Evolutionary conservation across 2,329 filamentous ascomycete genomes (phyloP).

Genomic region (Cadophora malorum): DNA sequence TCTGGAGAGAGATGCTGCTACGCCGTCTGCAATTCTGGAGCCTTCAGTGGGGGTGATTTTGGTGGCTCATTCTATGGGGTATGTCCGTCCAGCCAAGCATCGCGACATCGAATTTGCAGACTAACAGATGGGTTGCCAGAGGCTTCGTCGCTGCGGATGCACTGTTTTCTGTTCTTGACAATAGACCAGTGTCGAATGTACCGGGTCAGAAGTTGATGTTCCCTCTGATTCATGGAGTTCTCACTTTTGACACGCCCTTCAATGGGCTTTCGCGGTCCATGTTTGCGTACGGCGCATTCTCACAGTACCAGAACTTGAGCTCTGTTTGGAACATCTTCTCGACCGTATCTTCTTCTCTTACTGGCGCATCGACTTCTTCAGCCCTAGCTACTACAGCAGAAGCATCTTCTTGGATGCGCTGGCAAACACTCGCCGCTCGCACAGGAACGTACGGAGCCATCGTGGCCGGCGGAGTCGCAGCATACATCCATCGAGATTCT

Average conservation of each 20-base stretch:
- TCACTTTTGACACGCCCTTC: slow-evolving; percentile 87
- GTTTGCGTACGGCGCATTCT: slow-evolving; percentile 67
- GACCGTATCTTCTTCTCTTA: slow-evolving; percentile 56
- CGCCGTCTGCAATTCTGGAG: slow-evolving; percentile 79
- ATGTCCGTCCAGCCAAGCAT: slow-evolving; percentile 26
- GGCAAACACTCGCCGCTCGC: slow-evolving; percentile 74
- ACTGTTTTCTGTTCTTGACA: slow-evolving; percentile 61
- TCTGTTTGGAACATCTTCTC: slow-evolving; percentile 64
- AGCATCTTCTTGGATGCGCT: slow-evolving; percentile 53
- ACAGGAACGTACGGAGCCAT: slow-evolving; percentile 84
- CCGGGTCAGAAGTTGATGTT: slow-evolving; percentile 53
- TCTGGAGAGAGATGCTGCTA: slow-evolving; percentile 72
- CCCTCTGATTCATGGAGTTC: slow-evolving; percentile 78
- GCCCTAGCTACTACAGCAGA: slow-evolving; percentile 36
- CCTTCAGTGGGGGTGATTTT: slow-evolving; percentile 81
- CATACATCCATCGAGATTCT: slow-evolving; percentile 78
- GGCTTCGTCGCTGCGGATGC: slow-evolving; percentile 86
- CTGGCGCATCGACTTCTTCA: slow-evolving; percentile 41
- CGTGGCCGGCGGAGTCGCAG: slow-evolving; percentile 79
- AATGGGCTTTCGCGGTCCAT: slow-evolving; percentile 67
- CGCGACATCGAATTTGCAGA: neutral
- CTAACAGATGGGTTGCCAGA: slow-evolving; percentile 44
- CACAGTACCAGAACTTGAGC: slow-evolving; percentile 63
- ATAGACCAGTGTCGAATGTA: slow-evolving; percentile 49
- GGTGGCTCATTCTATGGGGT: slow-evolving; percentile 83